phyloP scores from a whole-genome alignment of 2,329 filamentous ascomycete genomes.

The Alternaria postmessia region DNA sequence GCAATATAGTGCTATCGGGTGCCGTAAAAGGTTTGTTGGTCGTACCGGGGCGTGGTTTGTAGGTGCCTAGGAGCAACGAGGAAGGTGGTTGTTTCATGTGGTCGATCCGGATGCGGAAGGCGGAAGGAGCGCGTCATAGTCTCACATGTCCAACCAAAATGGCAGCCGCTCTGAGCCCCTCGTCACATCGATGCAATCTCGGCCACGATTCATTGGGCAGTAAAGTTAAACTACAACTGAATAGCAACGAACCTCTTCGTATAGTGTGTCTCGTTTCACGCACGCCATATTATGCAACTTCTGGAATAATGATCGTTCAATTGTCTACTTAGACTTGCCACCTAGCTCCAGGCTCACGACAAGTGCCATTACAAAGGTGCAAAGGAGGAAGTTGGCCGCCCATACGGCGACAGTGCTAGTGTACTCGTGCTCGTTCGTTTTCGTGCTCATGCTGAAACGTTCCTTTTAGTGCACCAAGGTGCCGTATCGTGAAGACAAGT shows the following conservation, averaged over 20 bases:
- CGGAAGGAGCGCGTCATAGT: slow-evolving; percentile 14
- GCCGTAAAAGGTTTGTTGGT: background rate
- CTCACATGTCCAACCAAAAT: background rate
- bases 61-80: slow-evolving; percentile 10
- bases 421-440: slow-evolving; percentile 2
- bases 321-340: slow-evolving; percentile 13
- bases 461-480: slow-evolving; percentile 27
- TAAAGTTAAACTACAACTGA: too few species aligned
- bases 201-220: background rate
- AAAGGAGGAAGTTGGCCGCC: slow-evolving; percentile 5
- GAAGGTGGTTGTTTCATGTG: slow-evolving; percentile 15
- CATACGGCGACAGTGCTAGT: slow-evolving; percentile 12
- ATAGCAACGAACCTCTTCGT: background rate
- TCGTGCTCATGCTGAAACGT: slow-evolving; percentile 23
- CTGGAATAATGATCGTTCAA: slow-evolving; percentile 1
- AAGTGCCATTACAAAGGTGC: slow-evolving; percentile 12
- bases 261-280: background rate
- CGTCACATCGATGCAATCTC: slow-evolving; percentile 2
- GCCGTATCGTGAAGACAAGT: slow-evolving; percentile 27
- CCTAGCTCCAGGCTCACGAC: slow-evolving; percentile 23
- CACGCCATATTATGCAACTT: background rate
- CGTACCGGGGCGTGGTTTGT: background rate
- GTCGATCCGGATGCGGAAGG: slow-evolving; percentile 19
- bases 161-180: slow-evolving; percentile 5
- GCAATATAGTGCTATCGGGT: background rate